Evolutionary conservation across 2,329 filamentous ascomycete genomes (phyloP).

Genomic region (Cladobotryum protrusum): DNA sequence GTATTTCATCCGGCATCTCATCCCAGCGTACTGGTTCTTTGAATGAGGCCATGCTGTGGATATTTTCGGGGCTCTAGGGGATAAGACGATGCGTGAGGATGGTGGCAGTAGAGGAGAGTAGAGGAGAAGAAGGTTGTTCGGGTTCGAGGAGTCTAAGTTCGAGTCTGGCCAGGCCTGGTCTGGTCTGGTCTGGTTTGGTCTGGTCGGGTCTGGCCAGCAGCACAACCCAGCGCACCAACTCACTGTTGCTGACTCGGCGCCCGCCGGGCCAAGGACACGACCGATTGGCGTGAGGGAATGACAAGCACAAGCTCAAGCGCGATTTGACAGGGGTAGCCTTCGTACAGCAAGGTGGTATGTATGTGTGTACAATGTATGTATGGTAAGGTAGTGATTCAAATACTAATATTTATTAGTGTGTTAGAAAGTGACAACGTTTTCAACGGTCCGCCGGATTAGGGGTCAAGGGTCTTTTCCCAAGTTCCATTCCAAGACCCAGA

Average conservation of each 20-base stretch:
- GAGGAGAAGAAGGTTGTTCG: neutral
- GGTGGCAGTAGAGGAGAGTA: slow-evolving; percentile 6
- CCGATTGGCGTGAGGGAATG: slow-evolving; percentile 1
- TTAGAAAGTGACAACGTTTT: slow-evolving; percentile 2
- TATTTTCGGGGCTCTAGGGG: neutral
- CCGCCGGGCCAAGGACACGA: neutral
- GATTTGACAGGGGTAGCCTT: slow-evolving; percentile 9
- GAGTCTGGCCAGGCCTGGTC: no score
- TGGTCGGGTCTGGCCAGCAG: no score
- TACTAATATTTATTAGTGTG: slow-evolving; percentile 3
- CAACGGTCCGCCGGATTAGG: no score
- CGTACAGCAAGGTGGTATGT: neutral
- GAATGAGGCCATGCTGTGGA: slow-evolving; percentile 22
- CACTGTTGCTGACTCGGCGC: no score
- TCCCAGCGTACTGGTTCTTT: slow-evolving; percentile 29
- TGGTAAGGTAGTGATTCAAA: no score
- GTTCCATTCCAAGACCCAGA: no score
- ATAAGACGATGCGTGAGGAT: slow-evolving; percentile 4
- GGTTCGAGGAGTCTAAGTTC: no score
- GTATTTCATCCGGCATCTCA: slow-evolving; percentile 56
- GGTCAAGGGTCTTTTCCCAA: no score
- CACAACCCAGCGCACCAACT: no score
- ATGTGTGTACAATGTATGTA: no score
- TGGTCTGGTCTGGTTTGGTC: no score
- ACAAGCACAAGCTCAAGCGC: neutral